Evolutionary conservation across 2,329 filamentous ascomycete species (phyloP), one percentile per base, ranked within the genome.

Genomic region (Sclerotiophoma versabilis): DNA sequence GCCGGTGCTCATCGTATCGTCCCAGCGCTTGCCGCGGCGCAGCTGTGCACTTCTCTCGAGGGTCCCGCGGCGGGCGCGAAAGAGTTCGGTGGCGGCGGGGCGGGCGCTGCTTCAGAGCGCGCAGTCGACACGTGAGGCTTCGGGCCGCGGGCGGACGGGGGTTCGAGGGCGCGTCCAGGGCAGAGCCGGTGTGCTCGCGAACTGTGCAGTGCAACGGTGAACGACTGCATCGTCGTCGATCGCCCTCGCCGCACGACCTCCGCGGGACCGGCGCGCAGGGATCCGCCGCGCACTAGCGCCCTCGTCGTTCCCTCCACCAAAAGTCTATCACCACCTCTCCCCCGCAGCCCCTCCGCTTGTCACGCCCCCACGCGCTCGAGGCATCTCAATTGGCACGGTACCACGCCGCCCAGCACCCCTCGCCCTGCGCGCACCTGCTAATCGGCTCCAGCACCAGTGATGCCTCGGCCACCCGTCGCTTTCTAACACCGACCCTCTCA

Each of bases 361-460:
- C 11, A 4, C 60, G 12, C 38, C 45, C n/a, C 44, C 54, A 43
- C 49, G 33, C 54, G 42, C 57, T 61, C 57, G 59, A 64, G 64
- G 53, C 66, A 66, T 63, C 58, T 60, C 68, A 74, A 75, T 73
- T 71, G 68, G 58, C 56, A 47, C 43, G 49, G 66, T 69, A 68
- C 9, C 26, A 32, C 11, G 9, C 34, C 30, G 1, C 15, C 9
- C 32, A 2, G 17, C 17, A 17, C 14, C 9, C 6, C 6, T 17
- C 19, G n/a, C n/a, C n/a, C n/a, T n/a, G n/a, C 30, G 14, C 19
- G 42, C 48, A 25, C 10, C 39, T 46, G 49, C 61, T 70, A 49
- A 70, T 63, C 15, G 19, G 32, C 17, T 22, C 12, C 52, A 69
- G 65, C 46, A 26, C 57, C 62, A 58, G 67, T 49, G 56, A 74